phyloP scores from a whole-genome alignment of 106 monocot species.

The Iris macrosiphon region DNA sequence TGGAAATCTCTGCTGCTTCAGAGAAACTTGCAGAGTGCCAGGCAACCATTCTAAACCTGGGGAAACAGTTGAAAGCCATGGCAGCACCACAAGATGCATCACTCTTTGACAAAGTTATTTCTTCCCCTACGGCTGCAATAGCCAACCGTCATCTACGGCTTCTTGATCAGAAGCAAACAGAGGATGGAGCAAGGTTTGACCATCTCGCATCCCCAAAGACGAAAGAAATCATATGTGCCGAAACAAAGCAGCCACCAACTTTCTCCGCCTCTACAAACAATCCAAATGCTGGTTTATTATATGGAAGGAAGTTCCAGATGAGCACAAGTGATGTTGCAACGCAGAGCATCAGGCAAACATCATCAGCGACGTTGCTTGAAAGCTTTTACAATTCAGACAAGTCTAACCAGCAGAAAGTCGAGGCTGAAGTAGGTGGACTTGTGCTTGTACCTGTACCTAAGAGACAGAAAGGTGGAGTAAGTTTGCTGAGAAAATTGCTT shows the following conservation, averaged over 20 bases:
- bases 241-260: not conserved
- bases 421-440: slow-evolving; percentile 3
- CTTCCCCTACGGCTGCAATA: slow-evolving; percentile 4
- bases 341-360: not conserved
- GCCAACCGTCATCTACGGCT: slow-evolving; percentile 4
- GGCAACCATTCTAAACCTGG: slow-evolving; percentile 54
- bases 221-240: slow-evolving; percentile 38
- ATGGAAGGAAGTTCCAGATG: not conserved
- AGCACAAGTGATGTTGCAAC: not conserved
- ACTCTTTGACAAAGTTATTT: slow-evolving; percentile 43
- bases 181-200: slow-evolving; percentile 17
- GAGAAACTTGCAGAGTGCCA: slow-evolving; percentile 74
- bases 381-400: not conserved
- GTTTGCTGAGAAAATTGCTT: slow-evolving; percentile 16
- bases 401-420: not conserved
- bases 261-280: not conserved
- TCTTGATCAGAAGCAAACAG: slow-evolving; percentile 25
- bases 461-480: slow-evolving; percentile 10
- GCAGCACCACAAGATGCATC: slow-evolving; percentile 57
- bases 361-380: not conserved
- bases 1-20: slow-evolving; percentile 55
- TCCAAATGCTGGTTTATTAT: slow-evolving; percentile 1
- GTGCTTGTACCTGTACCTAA: slow-evolving; percentile 16
- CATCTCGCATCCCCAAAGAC: slow-evolving; percentile 26
- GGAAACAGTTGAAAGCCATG: slow-evolving; percentile 64